Conservation (phyloP, 352 stramenopile species). For the Globisporangium rhizosaccharum region DNA sequence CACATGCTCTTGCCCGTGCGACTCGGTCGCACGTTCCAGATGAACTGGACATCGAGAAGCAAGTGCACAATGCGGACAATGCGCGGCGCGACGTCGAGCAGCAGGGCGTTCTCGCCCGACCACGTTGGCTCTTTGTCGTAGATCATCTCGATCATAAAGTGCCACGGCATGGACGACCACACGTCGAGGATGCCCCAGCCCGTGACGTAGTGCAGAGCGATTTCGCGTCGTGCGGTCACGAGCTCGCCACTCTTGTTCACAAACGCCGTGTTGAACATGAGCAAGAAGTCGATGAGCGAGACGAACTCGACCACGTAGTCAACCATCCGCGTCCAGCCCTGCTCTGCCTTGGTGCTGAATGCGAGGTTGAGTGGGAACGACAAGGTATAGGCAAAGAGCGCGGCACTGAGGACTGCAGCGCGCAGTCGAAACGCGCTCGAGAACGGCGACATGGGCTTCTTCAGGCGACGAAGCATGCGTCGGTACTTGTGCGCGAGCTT, state of each 20-base stretch:
- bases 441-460: constrained; percentile 28
- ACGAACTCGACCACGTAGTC: constrained; percentile 12
- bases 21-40: constrained; percentile 6
- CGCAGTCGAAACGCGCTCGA: constrained; percentile 23
- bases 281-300: constrained; percentile 19
- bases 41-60: neutral
- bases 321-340: neutral
- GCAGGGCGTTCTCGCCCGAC: neutral
- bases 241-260: constrained; percentile 19
- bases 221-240: constrained; percentile 16
- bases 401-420: constrained; percentile 17
- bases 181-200: constrained; percentile 21
- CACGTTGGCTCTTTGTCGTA: neutral
- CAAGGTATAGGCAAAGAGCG: constrained; percentile 24
- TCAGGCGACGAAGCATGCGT: neutral
- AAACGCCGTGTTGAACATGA: constrained; percentile 31
- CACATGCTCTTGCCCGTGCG: constrained; percentile 9
- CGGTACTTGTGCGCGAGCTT: neutral
- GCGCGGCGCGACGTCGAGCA: constrained; percentile 13
- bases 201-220: constrained; percentile 22
- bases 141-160: constrained; percentile 1
- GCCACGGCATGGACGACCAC: constrained; percentile 11
- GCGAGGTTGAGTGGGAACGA: constrained; percentile 32
- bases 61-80: constrained; percentile 20
- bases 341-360: constrained; percentile 16